Evolutionary conservation across 2,329 filamentous ascomycete genomes (phyloP), one percentile per base, ranked within the genome.

Genomic region (Colletotrichum incanum): DNA sequence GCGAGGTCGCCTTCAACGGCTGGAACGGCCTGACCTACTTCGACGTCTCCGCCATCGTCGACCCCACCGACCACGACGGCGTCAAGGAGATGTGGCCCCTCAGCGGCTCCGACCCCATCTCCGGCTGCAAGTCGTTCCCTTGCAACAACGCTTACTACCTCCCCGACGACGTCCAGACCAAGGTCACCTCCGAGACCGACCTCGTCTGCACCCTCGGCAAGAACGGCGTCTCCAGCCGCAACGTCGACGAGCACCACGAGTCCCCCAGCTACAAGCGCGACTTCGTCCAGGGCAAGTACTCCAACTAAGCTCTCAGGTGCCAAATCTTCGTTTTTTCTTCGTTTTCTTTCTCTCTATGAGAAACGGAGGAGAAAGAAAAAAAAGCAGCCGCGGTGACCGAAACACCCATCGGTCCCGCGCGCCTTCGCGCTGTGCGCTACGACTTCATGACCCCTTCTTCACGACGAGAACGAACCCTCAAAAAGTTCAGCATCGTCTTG

Each of bases 21-120:
- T 88, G 80, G 80, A 76, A 79, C 64, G 87, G 82, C 74, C 73
- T 82, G 71, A 89, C 85, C 69, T 90, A 85, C 84, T 90, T 88
- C 70, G 88, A 90, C 74, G 87, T 90, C 73, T 89, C 87, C 14
- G 88, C 88, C 78, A 90, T 90, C 74, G 86, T 89, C 76, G 81
- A 87, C 79, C 80, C 86, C 62, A 77, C 77, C 49, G 88, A 90
- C 79, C 76, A 80, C 74, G 69, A 85, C 74, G 87, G 87, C 76
- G 84, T 90, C 76, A 88, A 90, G 84, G 80, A 86, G 81, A 84
- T 90, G 79, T 89, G 81, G 81, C 88, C 88, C 37, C 79, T 78
- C 67, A 76, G 65, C 63, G 65, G 74, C 68, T 76, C 82, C 74
- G 74, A 73, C 9, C 72, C 84, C 76, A 80, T 85, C 76, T 89